Evolutionary conservation across 2,329 filamentous ascomycete species (phyloP), one percentile per base, ranked within the genome.

Genomic region (Phymatotrichopsis omnivora): DNA sequence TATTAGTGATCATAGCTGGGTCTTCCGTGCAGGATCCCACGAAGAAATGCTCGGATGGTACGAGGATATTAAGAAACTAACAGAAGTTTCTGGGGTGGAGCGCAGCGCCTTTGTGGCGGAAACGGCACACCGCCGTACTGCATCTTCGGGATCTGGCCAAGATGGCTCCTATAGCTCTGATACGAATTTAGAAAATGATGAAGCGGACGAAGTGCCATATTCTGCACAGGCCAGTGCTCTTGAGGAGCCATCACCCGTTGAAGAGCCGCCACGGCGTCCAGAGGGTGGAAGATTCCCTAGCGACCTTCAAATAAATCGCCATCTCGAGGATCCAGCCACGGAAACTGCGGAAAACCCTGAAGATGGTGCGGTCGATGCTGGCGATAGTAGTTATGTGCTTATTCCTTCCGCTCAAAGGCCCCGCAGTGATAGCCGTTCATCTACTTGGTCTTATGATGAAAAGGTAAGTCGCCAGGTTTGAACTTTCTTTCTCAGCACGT

Each of bases 1-100:
- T 7, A 41, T 8, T 34, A 58, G 57, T 45, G 78, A 76, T 19
- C 78, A 81, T 57, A 80, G 75, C 2, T 82, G 78, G 78, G 76
- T 81, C 17, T 82, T 82, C 65, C 74, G 78, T 34, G 77, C 76
- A 41, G 78, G 81, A 58, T 78, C 74, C 56, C 71, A 93, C 63
- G 89, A 96, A 57, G 95, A 87, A 11, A 95, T 96, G 89, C 78
- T 93, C 69, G 85, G 86, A 34, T 98, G 91, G 78, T 96, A 86
- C 62, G 82, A 91, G 42, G 89, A 94, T 59, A 89, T 98, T 62
- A 86, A 89, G 63, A 78, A 75, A 31, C 69, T 98, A 52, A 95
- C 85, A 4, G 86, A 93, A 62, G 87, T 83, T 65, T 82, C 81
- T 19, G 82, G 85, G 22, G 85, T 93, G 63, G 87, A 93, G 60